Evolutionary conservation across 768 basidiomycete species (phyloP), one percentile per base, ranked within the genome.

Genomic region (Daedaleopsis nitida): DNA sequence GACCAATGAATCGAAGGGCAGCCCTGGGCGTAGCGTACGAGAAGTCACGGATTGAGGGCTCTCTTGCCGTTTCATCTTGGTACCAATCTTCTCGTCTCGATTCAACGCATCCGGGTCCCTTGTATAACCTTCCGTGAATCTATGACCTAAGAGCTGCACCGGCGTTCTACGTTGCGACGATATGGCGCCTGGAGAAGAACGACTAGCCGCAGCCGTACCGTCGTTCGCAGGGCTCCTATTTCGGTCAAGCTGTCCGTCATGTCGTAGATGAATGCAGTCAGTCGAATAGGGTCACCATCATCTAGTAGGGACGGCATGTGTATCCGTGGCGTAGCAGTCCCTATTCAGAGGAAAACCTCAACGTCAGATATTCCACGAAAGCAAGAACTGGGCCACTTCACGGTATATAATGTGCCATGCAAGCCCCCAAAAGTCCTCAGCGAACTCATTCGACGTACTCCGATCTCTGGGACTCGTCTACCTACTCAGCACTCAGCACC

Each of bases 1-100:
- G 50, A 14, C 16, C 38, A 62, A 62, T 62, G 60, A 57, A 62
- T 62, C 60, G 55, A 23, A 51, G 34, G 17, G 13, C 13, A 54
- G 48, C 32, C 27, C 38, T 55, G 48, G 45, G n/a, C 6, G 24
- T 16, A 59, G 39, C 43, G 32, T 8, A 2, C 13, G 19, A 49
- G 21, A 24, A 24, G 10, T 49, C 10, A 24, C 47, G 19, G 21
- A 23, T 17, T 21, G 47, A 21, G 47, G 13, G 6, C 47, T 49
- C 19, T 14, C 3, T 24, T 24, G 47, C 9, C 12, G 47, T 49
- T 21, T n/a, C 19, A 21, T n/a, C 10, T 49, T 23, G 8, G 27
- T 32, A 32, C 21, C 7, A 21, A 23, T 24, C 14, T 13, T 21
- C 21, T 49, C 13, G 10, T 14, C 47, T 13, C 13, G 23, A 49